Evolutionary conservation across 2,329 filamentous ascomycete genomes (phyloP), one percentile per base, ranked within the genome.

Genomic region (Aspergillus flavus): DNA sequence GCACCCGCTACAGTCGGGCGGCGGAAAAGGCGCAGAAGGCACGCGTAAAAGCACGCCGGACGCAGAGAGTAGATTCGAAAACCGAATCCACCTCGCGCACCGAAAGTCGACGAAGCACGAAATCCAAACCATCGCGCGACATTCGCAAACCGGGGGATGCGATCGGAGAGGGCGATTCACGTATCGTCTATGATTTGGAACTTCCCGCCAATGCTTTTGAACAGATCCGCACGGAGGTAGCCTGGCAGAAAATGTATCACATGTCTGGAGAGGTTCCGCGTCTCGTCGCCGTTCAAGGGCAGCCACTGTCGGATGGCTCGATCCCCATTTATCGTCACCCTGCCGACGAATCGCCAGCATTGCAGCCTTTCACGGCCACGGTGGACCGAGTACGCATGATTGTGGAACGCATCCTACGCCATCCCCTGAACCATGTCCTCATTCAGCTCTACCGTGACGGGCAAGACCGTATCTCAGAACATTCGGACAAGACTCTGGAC

Each of bases 271-370:
- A 95, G 71, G 95, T 98, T 0, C 95, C 95, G 50, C 89, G 95
- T 43, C 86, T 97, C 2, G 92, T 98, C 7, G 93, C 93, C 56
- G 93, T 96, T 23, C 94, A 98, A 76, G 95, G 94, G 4, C 81
- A 85, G 19, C 82, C 93, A 34, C 83, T 83, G 45, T 74, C 82
- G 0, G 89, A 94, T 71, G 92, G 91, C 21, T 74, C 74, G 4
- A 89, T 91, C 75, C 95, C 95, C 26, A 85, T 98, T n/a, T 99
- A 99, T 77, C 91, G 95, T 16, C 95, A 98, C 77, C 95, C 95
- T 52, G 87, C 93, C 4, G 95, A 99, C 73, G 91, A 96, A 75
- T 92, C 91, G 1, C 90, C 94, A 0, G 89, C 91, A 0, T 78
- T 97, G 16, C 80, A 90, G 0, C 83, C 88, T 2, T 98, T 97